Base-by-base conservation (phyloP, 768 basidiomycete genomes). In the Hypholoma sublateritium region DNA sequence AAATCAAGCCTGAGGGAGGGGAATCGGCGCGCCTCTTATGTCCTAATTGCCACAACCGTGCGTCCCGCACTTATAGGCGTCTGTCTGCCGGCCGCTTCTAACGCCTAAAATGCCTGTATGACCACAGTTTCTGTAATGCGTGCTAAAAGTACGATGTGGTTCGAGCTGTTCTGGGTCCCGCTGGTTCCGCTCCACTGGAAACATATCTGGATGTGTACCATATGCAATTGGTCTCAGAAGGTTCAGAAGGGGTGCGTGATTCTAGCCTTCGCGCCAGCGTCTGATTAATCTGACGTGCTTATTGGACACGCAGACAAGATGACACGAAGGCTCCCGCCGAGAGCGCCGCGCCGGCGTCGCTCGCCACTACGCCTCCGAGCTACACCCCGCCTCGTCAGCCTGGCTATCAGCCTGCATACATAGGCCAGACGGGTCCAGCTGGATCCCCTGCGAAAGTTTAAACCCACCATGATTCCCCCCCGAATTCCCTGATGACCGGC, bases 111-210 rank as follows among this genome's bases (percentile, higher is more conserved):
- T 41, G 49, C 36, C 45, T n/a, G 37, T 14, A 21, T 57, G 42
- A 50, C 41, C 50, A 34, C 61, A 88, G 88, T 74, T 21, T 78
- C 85, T 50, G 84, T 88, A 54, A 71, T 84, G 48, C 73, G 80
- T 28, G 86, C 86, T 28, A 89, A 87, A 68, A 77, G 79, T 34
- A 83, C 84, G 53, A 81, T 72, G 36, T 91, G 88, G 89, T 87
- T 92, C 66, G 87, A 89, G 69, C 67, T 92, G 44, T 91, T 86
- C 73, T 88, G 83, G 69, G 77, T 92, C 13, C 89, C 87, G 21
- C 70, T 92, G 55, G 69, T 91, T 42, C 89, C 89, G 1, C 72
- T 90, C 63, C 79, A 70, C 21, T 80, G 80, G 47, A 80, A 80
- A 53, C 81, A 80, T 53, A 71, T 91, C 50, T 90, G 89, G 86